Evolutionary conservation across 106 monocot genomes (phyloP), one percentile per base, ranked within the genome.

Genomic region (Cymbidium sinense): DNA sequence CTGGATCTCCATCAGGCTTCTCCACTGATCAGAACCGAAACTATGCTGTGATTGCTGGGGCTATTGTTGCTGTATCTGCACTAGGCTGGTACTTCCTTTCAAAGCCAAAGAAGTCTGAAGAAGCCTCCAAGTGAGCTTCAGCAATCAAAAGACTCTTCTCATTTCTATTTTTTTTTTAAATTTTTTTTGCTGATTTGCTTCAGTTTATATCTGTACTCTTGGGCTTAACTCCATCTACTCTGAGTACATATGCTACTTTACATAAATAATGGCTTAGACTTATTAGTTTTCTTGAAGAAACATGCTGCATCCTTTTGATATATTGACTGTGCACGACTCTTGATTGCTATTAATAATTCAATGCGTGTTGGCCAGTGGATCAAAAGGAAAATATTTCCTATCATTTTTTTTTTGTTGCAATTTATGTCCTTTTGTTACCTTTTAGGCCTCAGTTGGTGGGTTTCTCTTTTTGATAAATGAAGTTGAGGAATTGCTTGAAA

Each of bases 31-130:
- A 80, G 52, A 83, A 83, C 78, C 80, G 88, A 27, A 88, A 88
- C 76, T 88, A 88, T 71, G 86, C 75, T 55, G 88, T 88, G 17
- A 4, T 88, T 77, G 88, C 88, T 79, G 88, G 88, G 27, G 76
- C 86, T 4, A 17, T 86, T 52, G 81, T 83, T 54, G 75, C 76
- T 81, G 72, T 69, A 25, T 65, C 72, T 81, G 88, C 62, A 20
- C 62, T 88, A 34, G 86, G 86, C 61, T 88, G 88, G 88, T 88
- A 86, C 70, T 72, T 80, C 0, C 47, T 88, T 21, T 88, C 88
- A 70, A 86, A 83, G 61, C 86, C 88, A 75, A 81, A 86, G 78
- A 86, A 86, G 70, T 75, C 88, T 23, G 79, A 79, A 39, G 88
- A 88, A 34, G 54, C 70, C 13, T 69, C 69, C 15, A 69, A 34